These are phyloP conservation scores for Gaertneriomyces semiglobifer DNA, from an alignment of 192 early-diverging fungal species.

Conservation along the genomic window DNA sequence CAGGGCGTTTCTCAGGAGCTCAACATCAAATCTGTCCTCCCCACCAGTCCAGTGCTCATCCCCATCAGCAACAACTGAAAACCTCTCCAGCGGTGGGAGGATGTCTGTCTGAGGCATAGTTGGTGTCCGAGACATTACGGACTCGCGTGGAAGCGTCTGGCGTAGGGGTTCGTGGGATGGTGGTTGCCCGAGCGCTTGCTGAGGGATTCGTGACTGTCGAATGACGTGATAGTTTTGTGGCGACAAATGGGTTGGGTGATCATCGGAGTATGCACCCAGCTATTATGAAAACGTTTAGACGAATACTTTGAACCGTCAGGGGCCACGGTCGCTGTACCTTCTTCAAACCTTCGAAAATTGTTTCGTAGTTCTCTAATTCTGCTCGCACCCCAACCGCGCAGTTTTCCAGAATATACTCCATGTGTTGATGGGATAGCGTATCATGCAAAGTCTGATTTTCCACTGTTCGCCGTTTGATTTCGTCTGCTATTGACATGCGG, in stretches of 20 bases:
- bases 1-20: slow-evolving; percentile 21
- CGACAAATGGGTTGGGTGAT: too few relatives aligned
- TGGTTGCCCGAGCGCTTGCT: too few relatives aligned
- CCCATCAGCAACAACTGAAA: slow-evolving; percentile 2
- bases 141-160: background rate
- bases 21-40: slow-evolving; percentile 15
- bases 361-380: slow-evolving; percentile 50
- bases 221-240: too few relatives aligned
- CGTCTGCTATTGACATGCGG: slow-evolving; percentile 46
- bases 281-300: too few relatives aligned
- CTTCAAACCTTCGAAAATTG: slow-evolving; percentile 50
- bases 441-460: slow-evolving; percentile 44
- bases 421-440: slow-evolving; percentile 37
- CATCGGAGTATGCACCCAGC: too few relatives aligned
- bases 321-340: slow-evolving; percentile 34
- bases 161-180: too few relatives aligned
- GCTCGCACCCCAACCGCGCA: slow-evolving; percentile 37
- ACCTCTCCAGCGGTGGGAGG: background rate
- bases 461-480: slow-evolving; percentile 51
- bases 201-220: too few relatives aligned
- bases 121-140: slow-evolving; percentile 1
- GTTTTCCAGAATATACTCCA: slow-evolving; percentile 38
- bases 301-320: too few relatives aligned
- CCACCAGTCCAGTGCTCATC: slow-evolving; percentile 16
- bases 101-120: background rate